Conservation (phyloP, 169 alveolate genomes). For the Babesia microti region DNA sequence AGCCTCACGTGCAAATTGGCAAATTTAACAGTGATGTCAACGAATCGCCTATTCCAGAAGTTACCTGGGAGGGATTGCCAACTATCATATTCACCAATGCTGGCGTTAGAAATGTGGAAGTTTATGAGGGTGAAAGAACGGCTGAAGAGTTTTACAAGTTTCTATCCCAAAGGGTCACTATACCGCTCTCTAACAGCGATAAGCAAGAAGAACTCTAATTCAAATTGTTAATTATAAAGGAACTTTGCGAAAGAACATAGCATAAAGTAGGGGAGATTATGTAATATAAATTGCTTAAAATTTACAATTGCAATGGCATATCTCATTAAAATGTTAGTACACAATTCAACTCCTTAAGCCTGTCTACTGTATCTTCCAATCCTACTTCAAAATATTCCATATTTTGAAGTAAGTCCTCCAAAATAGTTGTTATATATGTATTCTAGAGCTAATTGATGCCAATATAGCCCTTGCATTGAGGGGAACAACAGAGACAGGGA, state of each 20-base stretch:
- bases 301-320: no score
- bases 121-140: slow-evolving; percentile 59
- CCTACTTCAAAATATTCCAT: no score
- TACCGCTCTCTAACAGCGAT: no score
- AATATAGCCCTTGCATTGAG: slow-evolving; percentile 53
- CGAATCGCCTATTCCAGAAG: slow-evolving; percentile 54
- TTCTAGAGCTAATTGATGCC: slow-evolving; percentile 22
- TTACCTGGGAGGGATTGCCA: slow-evolving; percentile 64
- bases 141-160: slow-evolving; percentile 49
- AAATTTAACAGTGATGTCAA: slow-evolving; percentile 59
- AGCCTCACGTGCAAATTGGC: slow-evolving; percentile 50
- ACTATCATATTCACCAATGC: slow-evolving; percentile 56
- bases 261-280: no score
- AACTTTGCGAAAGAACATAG: no score
- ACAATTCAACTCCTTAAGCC: no score
- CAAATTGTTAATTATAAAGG: no score
- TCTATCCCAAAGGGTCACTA: slow-evolving; percentile 43
- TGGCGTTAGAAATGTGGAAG: slow-evolving; percentile 41
- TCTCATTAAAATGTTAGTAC: no score
- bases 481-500: slow-evolving; percentile 54
- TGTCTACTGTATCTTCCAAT: no score
- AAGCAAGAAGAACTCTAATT: no score
- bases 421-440: neutral
- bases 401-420: neutral
- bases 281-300: no score